Conservation (phyloP, 306 rosid genomes). For the Senna tora region DNA sequence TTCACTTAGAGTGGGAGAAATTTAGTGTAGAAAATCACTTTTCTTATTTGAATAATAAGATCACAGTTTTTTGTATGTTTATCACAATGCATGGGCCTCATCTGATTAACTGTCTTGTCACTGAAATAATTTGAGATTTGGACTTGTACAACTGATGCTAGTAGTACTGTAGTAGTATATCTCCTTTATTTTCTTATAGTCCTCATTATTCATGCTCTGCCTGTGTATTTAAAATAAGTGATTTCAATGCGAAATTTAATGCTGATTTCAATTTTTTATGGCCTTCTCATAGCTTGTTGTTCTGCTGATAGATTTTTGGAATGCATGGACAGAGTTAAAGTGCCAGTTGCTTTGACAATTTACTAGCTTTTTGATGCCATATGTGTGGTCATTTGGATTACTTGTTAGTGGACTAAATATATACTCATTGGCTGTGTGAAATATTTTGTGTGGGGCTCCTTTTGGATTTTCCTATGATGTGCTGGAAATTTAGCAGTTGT, state of each 20-base stretch:
- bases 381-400: constrained; percentile 21
- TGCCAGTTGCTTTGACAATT: constrained; percentile 29
- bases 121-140: constrained; percentile 28
- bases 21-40: constrained; percentile 22
- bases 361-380: constrained; percentile 14
- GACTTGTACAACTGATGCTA: neutral
- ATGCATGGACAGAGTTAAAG: constrained; percentile 14
- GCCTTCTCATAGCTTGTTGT: neutral
- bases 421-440: neutral
- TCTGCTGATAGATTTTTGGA: constrained; percentile 20
- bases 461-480: neutral
- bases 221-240: constrained; percentile 5
- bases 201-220: constrained; percentile 19
- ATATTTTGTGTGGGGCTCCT: neutral
- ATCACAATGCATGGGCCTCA: constrained; percentile 11
- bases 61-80: neutral
- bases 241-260: constrained; percentile 14
- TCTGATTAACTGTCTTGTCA: constrained; percentile 16
- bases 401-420: neutral
- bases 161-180: constrained; percentile 9
- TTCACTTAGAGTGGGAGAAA: neutral
- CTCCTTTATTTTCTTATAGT: constrained; percentile 11
- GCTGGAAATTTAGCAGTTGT: constrained; percentile 13
- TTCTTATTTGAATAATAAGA: constrained; percentile 19
- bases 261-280: constrained; percentile 31